Base-by-base conservation (phyloP, 2,329 filamentous ascomycete species). In the Xenoacremonium recifei region DNA sequence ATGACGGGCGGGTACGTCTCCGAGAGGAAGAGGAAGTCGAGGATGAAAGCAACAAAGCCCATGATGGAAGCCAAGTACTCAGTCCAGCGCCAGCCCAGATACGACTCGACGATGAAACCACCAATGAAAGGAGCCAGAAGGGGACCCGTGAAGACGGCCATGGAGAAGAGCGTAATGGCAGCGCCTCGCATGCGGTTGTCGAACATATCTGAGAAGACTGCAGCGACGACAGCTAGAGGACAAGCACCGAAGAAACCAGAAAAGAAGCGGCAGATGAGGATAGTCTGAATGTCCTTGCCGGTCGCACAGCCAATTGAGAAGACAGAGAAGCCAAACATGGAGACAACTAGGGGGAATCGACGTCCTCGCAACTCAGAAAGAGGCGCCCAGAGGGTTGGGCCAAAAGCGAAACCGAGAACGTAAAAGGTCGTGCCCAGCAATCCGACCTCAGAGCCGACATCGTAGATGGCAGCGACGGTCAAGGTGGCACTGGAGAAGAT, bases 181-280 rank as follows among this genome's bases (percentile, higher is more conserved):
- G 68, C 64, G 43, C 84, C 77, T 50, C 82, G 73, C 33, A 75
- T 78, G 48, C 72, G 70, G 63, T 84, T 82, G 64, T 81, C 77
- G 54, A 84, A 84, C 78, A 87, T 82, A 63, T 89, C 85, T 17
- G 80, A 81, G 64, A 87, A 87, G 39, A 87, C 80, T 44, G 83
- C 84, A 4, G 80, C 84, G 39, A 85, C 84, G 58, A 87, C 73
- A 51, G 87, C 77, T 31, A 89, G 66, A 3, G 83, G 80, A 45
- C 79, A 84, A 38, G 83, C 84, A 20, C 84, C 85, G 49, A 85
- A 85, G 60, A 87, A 85, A 36, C 87, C 87, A 45, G 71, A 70
- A 54, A 90, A 87, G 68, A 92, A 88, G 12, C 87, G 80, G 56
- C 80, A 82, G 43, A 90, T 75, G 18, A 87, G 69, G 16, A 92